Percentiles rank a stretch among this genome's conserved stretches.
These are phyloP conservation scores for Thyridium curvatum DNA, from an alignment of 2,329 filamentous ascomycete genomes.

Conservation along the genomic window DNA sequence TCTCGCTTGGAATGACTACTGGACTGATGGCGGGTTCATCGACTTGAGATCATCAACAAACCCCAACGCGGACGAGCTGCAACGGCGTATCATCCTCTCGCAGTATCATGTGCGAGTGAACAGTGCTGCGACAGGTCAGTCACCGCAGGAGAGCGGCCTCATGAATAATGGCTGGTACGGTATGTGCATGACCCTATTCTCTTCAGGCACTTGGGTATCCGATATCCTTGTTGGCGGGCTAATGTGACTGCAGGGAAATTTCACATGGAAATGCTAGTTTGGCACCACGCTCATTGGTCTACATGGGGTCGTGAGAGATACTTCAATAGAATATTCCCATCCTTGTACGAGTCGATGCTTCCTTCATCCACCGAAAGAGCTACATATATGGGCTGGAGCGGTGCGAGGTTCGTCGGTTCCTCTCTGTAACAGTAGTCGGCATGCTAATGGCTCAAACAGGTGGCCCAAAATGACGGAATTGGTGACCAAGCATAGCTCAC, in stretches of 20 bases:
- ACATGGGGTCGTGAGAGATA: constrained; percentile 25
- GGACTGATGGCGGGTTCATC: constrained; percentile 32
- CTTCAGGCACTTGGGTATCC: not conserved
- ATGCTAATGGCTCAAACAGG: constrained; percentile 5
- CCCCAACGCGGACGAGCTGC: constrained; percentile 30
- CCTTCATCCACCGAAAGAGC: constrained; percentile 21
- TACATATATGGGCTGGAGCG: constrained; percentile 22
- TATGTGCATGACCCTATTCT: constrained; percentile 5
- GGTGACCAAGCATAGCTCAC: constrained; percentile 35
- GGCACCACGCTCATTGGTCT: constrained; percentile 27
- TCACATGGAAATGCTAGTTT: constrained; percentile 30
- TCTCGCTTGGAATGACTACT: constrained; percentile 25
- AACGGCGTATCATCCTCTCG: constrained; percentile 34
- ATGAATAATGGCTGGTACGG: constrained; percentile 42
- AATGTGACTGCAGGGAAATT: constrained; percentile 21
- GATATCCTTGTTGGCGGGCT: not conserved
- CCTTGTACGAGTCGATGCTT: constrained; percentile 24
- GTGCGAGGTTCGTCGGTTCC: constrained; percentile 14
- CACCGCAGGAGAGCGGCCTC: constrained; percentile 35
- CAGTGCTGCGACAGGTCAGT: constrained; percentile 25
- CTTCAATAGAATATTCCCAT: constrained; percentile 23
- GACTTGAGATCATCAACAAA: constrained; percentile 29
- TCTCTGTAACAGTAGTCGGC: no score
- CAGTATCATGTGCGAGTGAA: constrained; percentile 38
- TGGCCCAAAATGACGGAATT: constrained; percentile 45